Percentiles rank a stretch among this genome's conserved stretches.
Evolutionary conservation across 2,329 filamentous ascomycete genomes (phyloP).

Genomic region (Pestalotiopsis sp.): DNA sequence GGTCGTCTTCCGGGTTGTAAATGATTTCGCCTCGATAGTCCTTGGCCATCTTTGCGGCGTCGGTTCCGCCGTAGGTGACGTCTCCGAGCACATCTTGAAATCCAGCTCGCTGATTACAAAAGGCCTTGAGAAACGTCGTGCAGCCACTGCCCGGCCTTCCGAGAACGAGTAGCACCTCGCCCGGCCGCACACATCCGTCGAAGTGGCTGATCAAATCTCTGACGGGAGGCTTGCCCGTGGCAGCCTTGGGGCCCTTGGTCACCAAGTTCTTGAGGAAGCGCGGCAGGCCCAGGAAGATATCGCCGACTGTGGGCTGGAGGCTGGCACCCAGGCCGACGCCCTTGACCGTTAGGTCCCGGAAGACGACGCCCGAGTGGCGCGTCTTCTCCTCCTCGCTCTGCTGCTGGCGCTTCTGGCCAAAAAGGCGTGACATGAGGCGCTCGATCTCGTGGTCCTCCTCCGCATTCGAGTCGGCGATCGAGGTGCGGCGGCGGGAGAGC

Average conservation of each 20-base stretch:
- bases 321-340: constrained; percentile 68
- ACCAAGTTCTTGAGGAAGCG: constrained; percentile 25
- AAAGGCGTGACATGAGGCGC: constrained; percentile 69
- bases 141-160: constrained; percentile 53
- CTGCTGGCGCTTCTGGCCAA: constrained; percentile 64
- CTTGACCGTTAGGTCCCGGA: constrained; percentile 70
- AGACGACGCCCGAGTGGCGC: constrained; percentile 69
- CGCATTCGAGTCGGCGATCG: constrained; percentile 21
- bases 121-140: constrained; percentile 57
- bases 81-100: constrained; percentile 47
- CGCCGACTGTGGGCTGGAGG: constrained; percentile 43
- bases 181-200: constrained; percentile 52
- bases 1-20: constrained; percentile 69
- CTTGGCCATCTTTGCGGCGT: constrained; percentile 46
- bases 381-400: constrained; percentile 72
- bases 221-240: constrained; percentile 36
- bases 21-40: constrained; percentile 64
- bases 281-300: constrained; percentile 35
- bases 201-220: constrained; percentile 51
- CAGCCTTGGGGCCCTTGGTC: constrained; percentile 30
- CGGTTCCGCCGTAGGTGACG: constrained; percentile 60
- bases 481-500: constrained; percentile 47
- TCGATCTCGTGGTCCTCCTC: constrained; percentile 57
- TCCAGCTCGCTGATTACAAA: constrained; percentile 67
- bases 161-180: constrained; percentile 51